A percentile compares a stretch with the other conserved stretches of the same genome.
phyloP scores from a whole-genome alignment of 441 rosid species.

The Macaranga tanarius region DNA sequence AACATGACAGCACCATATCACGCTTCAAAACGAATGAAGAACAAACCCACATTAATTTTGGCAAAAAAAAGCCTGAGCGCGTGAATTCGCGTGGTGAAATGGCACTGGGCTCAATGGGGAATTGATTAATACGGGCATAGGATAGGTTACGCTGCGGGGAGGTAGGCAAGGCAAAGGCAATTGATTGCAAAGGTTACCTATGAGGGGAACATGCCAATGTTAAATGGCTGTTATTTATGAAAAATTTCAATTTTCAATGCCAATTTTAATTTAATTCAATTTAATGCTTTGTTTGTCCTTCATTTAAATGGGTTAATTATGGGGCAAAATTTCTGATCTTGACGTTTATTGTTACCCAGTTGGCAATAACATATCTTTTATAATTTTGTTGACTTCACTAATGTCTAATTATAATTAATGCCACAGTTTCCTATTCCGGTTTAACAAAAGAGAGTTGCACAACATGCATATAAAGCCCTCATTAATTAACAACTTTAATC shows the following conservation, averaged over 20 bases:
- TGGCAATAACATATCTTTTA: no score
- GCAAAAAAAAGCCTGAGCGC: no score
- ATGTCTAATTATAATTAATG: not conserved
- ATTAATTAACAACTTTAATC: no score
- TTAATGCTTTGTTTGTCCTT: not conserved
- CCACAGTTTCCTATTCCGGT: not conserved
- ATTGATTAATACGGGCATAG: not conserved
- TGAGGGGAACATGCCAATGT: slow-evolving; percentile 16
- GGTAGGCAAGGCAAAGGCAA: no score
- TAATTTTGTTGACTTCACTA: not conserved
- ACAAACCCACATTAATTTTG: no score
- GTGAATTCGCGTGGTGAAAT: not conserved
- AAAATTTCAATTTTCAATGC: slow-evolving; percentile 3
- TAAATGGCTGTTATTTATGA: not conserved
- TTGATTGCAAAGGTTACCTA: slow-evolving; percentile 2
- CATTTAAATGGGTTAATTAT: no score
- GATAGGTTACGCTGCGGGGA: not conserved
- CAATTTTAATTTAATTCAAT: not conserved
- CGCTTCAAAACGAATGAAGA: no score
- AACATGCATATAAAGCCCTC: no score
- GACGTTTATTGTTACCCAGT: no score
- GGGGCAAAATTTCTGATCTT: not conserved
- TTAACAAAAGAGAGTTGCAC: not conserved
- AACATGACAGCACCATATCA: slow-evolving; percentile 25
- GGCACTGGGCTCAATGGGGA: slow-evolving; percentile 32